Evolutionary conservation across 805 yeast genomes (phyloP).

Genomic region (Scheffersomyces lignosus): DNA sequence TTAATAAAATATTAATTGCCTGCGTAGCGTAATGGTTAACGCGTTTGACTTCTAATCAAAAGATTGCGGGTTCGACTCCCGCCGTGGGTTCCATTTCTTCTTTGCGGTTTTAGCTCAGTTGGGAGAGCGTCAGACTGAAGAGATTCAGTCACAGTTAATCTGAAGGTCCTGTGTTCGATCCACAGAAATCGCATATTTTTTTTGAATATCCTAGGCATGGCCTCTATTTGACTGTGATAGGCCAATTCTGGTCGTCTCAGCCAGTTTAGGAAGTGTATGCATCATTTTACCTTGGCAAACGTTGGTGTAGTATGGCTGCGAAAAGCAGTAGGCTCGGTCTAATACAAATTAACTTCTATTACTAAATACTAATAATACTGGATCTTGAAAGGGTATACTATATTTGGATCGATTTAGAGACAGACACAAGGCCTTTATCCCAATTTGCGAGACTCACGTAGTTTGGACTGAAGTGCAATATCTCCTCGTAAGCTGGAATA

Average conservation of each 20-base stretch:
- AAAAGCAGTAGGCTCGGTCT: no score
- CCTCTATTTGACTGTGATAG: no score
- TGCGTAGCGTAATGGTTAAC: conserved; percentile 23
- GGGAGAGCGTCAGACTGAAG: conserved; percentile 43
- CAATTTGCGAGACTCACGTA: conserved; percentile 64
- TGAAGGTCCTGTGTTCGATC: conserved; percentile 91
- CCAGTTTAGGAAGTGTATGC: no score
- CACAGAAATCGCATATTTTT: conserved; percentile 47
- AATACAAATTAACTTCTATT: no score
- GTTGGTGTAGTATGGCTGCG: no score
- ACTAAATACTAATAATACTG: no score
- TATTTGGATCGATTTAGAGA: conserved; percentile 48
- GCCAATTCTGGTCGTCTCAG: no score
- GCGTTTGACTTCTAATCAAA: conserved; percentile 25
- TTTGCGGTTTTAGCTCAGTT: conserved; percentile 35
- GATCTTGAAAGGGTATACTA: no score
- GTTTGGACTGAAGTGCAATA: conserved; percentile 65
- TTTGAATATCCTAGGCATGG: no score
- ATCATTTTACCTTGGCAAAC: no score
- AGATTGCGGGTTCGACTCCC: conserved; percentile 25
- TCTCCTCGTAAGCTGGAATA: conserved; percentile 72
- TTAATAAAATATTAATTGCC: no score
- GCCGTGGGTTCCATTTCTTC: conserved; percentile 17
- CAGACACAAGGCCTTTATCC: conserved; percentile 67
- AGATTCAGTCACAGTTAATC: conserved; percentile 42